phyloP scores from a whole-genome alignment of 805 yeast species.

The Candida ipomoeae region DNA sequence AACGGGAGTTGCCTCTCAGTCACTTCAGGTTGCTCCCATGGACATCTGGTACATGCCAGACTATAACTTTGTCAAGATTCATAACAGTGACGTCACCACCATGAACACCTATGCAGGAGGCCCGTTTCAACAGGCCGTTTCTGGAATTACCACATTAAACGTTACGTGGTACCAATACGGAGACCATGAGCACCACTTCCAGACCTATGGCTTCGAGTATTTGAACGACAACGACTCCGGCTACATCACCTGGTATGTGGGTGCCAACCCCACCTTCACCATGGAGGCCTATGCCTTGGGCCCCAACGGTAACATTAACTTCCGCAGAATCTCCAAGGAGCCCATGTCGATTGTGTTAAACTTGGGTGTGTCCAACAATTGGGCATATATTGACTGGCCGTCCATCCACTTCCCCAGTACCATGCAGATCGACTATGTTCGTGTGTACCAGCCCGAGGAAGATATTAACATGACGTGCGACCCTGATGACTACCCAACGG shows the following conservation, averaged over 20 bases:
- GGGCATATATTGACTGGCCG: constrained; percentile 95
- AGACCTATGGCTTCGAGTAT: constrained; percentile 34
- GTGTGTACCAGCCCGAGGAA: constrained; percentile 84
- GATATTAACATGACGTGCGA: constrained; percentile 70
- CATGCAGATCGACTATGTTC: constrained; percentile 77
- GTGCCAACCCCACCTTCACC: constrained; percentile 59
- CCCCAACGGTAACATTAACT: constrained; percentile 86
- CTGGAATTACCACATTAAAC: constrained; percentile 33
- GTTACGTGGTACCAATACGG: constrained; percentile 32
- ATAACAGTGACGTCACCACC: constrained; percentile 25
- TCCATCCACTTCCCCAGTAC: constrained; percentile 71
- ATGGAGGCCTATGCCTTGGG: constrained; percentile 70
- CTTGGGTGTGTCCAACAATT: constrained; percentile 83
- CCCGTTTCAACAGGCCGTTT: constrained; percentile 37
- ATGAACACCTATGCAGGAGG: constrained; percentile 39
- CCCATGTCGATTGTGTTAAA: constrained; percentile 90
- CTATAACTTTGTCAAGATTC: constrained; percentile 29
- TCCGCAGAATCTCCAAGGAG: constrained; percentile 79
- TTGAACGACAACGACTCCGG: constrained; percentile 27
- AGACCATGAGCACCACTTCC: constrained; percentile 22
- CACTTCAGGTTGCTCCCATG: constrained; percentile 42
- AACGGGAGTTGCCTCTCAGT: constrained; percentile 30
- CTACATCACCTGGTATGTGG: constrained; percentile 33
- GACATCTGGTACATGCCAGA: constrained; percentile 43
- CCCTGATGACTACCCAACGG: constrained; percentile 80